Conservation (phyloP, 768 basidiomycete species). For the Dentipellis fragilis region DNA sequence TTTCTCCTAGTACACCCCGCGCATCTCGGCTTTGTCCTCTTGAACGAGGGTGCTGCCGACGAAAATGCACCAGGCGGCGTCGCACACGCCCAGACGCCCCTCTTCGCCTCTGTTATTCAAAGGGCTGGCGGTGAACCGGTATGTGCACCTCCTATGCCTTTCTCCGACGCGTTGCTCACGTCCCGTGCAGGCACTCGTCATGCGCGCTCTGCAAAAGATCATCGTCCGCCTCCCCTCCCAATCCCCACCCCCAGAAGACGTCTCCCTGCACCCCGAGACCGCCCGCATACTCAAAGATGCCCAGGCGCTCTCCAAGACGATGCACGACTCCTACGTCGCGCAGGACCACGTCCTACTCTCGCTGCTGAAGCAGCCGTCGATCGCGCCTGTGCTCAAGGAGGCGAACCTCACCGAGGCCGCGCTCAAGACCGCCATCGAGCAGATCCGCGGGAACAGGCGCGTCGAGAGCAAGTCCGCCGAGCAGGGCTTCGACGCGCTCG, state of each 20-base stretch:
- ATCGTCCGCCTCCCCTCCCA: slow-evolving; percentile 80
- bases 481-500: slow-evolving; percentile 85
- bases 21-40: slow-evolving; percentile 73
- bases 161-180: background rate
- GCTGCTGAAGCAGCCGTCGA: slow-evolving; percentile 62
- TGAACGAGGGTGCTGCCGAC: slow-evolving; percentile 51
- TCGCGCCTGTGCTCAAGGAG: slow-evolving; percentile 66
- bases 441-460: slow-evolving; percentile 73
- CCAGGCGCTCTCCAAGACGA: slow-evolving; percentile 65
- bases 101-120: slow-evolving; percentile 71
- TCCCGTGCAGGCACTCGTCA: slow-evolving; percentile 38
- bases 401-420: slow-evolving; percentile 59
- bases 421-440: slow-evolving; percentile 67
- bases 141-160: slow-evolving; percentile 20
- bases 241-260: slow-evolving; percentile 78
- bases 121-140: slow-evolving; percentile 82
- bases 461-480: slow-evolving; percentile 84
- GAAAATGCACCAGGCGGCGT: slow-evolving; percentile 26
- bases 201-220: slow-evolving; percentile 61
- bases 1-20: slow-evolving; percentile 58
- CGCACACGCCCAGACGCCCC: slow-evolving; percentile 30
- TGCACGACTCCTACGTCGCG: slow-evolving; percentile 87
- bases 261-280: slow-evolving; percentile 45
- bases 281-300: slow-evolving; percentile 67
- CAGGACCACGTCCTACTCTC: slow-evolving; percentile 89